Conservation (phyloP, 768 basidiomycete genomes). For the Russula earlei region DNA sequence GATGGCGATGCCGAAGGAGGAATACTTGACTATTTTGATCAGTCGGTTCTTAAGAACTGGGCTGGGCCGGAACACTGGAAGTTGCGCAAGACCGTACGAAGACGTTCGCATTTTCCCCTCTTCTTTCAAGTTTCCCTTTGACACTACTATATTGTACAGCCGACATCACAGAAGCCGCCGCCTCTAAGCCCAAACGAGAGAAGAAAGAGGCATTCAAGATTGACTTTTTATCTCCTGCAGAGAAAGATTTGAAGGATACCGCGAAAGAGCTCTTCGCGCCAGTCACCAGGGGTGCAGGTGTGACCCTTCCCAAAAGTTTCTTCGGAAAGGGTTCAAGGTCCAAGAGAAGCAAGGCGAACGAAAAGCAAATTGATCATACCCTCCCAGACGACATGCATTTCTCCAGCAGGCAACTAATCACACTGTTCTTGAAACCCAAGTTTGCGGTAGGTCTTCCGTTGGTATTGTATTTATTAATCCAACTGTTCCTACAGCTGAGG, state of each 20-base stretch:
- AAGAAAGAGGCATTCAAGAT: slow-evolving; percentile 78
- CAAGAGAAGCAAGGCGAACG: slow-evolving; percentile 40
- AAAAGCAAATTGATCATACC: slow-evolving; percentile 64
- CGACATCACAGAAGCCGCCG: slow-evolving; percentile 43
- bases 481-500: slow-evolving; percentile 47
- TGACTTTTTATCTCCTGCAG: slow-evolving; percentile 58
- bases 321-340: slow-evolving; percentile 29
- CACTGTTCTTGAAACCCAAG: slow-evolving; percentile 57
- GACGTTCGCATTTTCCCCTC: slow-evolving; percentile 42
- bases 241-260: slow-evolving; percentile 50
- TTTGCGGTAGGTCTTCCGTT: slow-evolving; percentile 57
- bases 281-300: slow-evolving; percentile 58
- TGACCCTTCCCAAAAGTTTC: slow-evolving; percentile 43
- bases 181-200: slow-evolving; percentile 45
- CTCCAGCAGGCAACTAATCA: slow-evolving; percentile 53
- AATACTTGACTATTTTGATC: slow-evolving; percentile 86
- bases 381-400: slow-evolving; percentile 99
- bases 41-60: slow-evolving; percentile 85
- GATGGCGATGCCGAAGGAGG: slow-evolving; percentile 52
- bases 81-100: slow-evolving; percentile 67
- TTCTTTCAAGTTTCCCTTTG: slow-evolving; percentile 3
- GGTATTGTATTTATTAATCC: slow-evolving; percentile 3
- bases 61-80: slow-evolving; percentile 99
- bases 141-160: slow-evolving; percentile 26
- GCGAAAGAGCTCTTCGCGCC: slow-evolving; percentile 70